These are phyloP conservation scores for Rhynchosporium graminicola DNA, from an alignment of 2,329 filamentous ascomycete species.

Conservation along the genomic window DNA sequence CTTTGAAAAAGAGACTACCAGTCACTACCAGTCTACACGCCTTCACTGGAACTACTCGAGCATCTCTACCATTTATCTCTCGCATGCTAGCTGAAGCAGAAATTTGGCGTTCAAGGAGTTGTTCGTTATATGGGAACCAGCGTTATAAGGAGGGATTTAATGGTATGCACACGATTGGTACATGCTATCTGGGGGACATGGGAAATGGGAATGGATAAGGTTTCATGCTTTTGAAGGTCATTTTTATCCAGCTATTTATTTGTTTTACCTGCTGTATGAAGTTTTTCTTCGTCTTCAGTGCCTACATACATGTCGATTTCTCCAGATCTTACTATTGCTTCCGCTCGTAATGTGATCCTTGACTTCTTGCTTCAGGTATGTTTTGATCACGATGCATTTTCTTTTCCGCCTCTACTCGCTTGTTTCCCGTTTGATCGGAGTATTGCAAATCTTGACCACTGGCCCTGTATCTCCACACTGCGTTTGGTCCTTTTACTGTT, in stretches of 20 bases:
- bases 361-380: background rate
- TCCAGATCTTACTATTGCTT: background rate
- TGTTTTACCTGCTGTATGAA: conserved; percentile 8
- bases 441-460: no score
- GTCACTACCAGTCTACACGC: conserved; percentile 24
- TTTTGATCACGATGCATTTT: background rate
- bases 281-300: conserved; percentile 7
- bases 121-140: background rate
- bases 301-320: conserved; percentile 10
- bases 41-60: conserved; percentile 29
- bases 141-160: conserved; percentile 15
- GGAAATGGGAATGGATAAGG: conserved; percentile 15
- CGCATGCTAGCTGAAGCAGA: conserved; percentile 20
- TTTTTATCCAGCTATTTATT: conserved; percentile 14
- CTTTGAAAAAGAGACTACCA: conserved; percentile 19
- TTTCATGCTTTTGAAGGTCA: conserved; percentile 16
- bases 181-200: conserved; percentile 24
- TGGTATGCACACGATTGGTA: conserved; percentile 20
- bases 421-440: background rate
- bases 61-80: conserved; percentile 31
- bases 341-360: background rate
- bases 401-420: conserved; percentile 5
- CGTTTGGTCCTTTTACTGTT: no score
- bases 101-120: conserved; percentile 21
- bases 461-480: no score